phyloP scores from a whole-genome alignment of 371 early-diverging fungal species.

The Mucor circinelloides region DNA sequence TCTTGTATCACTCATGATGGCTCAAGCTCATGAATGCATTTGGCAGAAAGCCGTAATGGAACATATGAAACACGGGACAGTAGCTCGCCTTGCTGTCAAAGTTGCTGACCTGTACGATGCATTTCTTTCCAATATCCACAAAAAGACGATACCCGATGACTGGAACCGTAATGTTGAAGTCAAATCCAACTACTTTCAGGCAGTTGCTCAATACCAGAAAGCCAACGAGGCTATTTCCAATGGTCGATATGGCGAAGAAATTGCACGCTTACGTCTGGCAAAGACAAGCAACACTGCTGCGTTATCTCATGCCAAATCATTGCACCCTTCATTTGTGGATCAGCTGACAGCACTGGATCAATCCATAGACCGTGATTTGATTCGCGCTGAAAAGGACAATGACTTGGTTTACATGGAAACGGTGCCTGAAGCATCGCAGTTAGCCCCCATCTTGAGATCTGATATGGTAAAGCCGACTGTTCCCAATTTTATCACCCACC shows the following conservation, averaged over 20 bases:
- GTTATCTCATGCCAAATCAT: slow-evolving; percentile 23
- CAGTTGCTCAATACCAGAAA: slow-evolving; percentile 78
- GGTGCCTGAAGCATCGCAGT: slow-evolving; percentile 64
- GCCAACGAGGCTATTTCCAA: slow-evolving; percentile 68
- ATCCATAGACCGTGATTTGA: slow-evolving; percentile 58
- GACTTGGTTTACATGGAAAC: slow-evolving; percentile 84
- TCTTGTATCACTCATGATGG: slow-evolving; percentile 76
- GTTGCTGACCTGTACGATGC: slow-evolving; percentile 63
- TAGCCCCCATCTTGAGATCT: slow-evolving; percentile 68
- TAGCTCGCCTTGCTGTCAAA: slow-evolving; percentile 77
- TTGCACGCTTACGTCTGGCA: slow-evolving; percentile 72
- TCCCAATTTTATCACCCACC: slow-evolving; percentile 43
- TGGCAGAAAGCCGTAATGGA: slow-evolving; percentile 82
- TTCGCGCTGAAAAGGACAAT: slow-evolving; percentile 85
- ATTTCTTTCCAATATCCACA: slow-evolving; percentile 51
- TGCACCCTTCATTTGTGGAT: slow-evolving; percentile 20
- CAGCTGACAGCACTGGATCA: slow-evolving; percentile 51
- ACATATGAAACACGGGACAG: slow-evolving; percentile 72
- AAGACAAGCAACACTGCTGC: slow-evolving; percentile 16
- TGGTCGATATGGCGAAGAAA: slow-evolving; percentile 84
- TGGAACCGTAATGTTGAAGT: slow-evolving; percentile 72
- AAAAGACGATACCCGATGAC: slow-evolving; percentile 43
- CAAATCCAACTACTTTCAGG: slow-evolving; percentile 72
- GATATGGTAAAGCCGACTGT: slow-evolving; percentile 72
- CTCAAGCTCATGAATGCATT: slow-evolving; percentile 90